Conservation (phyloP, 768 basidiomycete species). For the Multifurca ochricompacta region DNA sequence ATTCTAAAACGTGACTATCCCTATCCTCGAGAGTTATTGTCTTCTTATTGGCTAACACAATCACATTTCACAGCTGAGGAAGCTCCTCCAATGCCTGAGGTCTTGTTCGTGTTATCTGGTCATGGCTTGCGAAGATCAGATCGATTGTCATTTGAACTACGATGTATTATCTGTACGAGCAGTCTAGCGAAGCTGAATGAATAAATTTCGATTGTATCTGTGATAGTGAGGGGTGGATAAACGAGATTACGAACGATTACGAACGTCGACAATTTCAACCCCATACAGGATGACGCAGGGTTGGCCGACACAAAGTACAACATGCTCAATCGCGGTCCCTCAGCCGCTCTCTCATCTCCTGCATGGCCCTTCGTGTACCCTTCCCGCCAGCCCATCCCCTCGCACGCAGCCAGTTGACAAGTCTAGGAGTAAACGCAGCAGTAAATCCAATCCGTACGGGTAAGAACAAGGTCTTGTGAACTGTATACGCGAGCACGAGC, state of each 20-base stretch:
- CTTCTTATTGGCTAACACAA: neutral
- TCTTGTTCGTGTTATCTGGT: neutral
- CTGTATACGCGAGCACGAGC: conserved; percentile 84
- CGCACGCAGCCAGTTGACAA: conserved; percentile 78
- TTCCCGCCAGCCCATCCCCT: conserved; percentile 76
- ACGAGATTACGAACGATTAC: neutral
- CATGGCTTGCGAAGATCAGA: neutral
- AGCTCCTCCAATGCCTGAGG: conserved; percentile 7
- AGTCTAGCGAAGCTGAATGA: conserved; percentile 8
- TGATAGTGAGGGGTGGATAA: neutral
- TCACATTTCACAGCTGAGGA: conserved; percentile 10
- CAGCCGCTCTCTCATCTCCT: conserved; percentile 33
- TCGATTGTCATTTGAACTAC: conserved; percentile 3
- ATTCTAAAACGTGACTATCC: conserved; percentile 41
- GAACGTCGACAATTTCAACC: neutral
- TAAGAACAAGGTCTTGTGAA: conserved; percentile 92
- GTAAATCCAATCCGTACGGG: conserved; percentile 88
- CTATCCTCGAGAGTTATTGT: neutral
- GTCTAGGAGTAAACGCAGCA: conserved; percentile 70
- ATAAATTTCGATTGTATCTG: neutral
- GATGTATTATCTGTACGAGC: conserved; percentile 14
- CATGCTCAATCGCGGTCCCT: conserved; percentile 22
- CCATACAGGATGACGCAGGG: too few relatives aligned
- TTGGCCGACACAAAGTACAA: conserved; percentile 20
- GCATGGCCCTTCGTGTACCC: conserved; percentile 60